Evolutionary conservation across 2,329 filamentous ascomycete genomes (phyloP).

Genomic region (Cucurbitaria berberidis): DNA sequence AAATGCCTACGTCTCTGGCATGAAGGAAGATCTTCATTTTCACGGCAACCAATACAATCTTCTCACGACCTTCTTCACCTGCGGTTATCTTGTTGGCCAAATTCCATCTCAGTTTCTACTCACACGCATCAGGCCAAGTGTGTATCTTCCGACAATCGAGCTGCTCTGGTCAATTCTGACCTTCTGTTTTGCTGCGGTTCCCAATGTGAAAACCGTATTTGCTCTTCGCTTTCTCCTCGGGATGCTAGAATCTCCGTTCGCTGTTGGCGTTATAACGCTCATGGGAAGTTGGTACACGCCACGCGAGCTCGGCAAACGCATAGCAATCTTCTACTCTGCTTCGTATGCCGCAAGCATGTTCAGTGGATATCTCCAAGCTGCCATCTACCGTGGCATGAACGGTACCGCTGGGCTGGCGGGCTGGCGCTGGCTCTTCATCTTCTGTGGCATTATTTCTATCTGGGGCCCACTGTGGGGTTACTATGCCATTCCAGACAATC

Average conservation of each 20-base stretch:
- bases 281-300: constrained; percentile 40
- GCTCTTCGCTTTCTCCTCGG: constrained; percentile 50
- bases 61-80: constrained; percentile 17
- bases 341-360: constrained; percentile 23
- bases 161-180: constrained; percentile 20
- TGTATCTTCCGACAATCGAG: constrained; percentile 21
- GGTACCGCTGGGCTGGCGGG: constrained; percentile 30
- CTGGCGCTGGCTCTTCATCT: constrained; percentile 41
- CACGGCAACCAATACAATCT: constrained; percentile 26
- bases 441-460: constrained; percentile 40
- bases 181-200: constrained; percentile 12
- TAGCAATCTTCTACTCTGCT: constrained; percentile 14
- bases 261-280: constrained; percentile 41
- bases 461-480: constrained; percentile 52
- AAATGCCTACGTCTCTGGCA: constrained; percentile 20
- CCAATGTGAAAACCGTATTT: constrained; percentile 17
- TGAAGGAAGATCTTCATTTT: constrained; percentile 28
- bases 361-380: constrained; percentile 16
- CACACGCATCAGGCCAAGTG: constrained; percentile 15
- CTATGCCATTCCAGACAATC: constrained; percentile 26
- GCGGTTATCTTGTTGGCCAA: constrained; percentile 20
- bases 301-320: constrained; percentile 14
- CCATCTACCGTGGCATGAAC: constrained; percentile 12
- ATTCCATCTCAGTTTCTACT: constrained; percentile 21
- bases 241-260: constrained; percentile 30